Evolutionary conservation across 1,139 yeast species (phyloP).

Genomic region (Protomyces macrosporus): DNA sequence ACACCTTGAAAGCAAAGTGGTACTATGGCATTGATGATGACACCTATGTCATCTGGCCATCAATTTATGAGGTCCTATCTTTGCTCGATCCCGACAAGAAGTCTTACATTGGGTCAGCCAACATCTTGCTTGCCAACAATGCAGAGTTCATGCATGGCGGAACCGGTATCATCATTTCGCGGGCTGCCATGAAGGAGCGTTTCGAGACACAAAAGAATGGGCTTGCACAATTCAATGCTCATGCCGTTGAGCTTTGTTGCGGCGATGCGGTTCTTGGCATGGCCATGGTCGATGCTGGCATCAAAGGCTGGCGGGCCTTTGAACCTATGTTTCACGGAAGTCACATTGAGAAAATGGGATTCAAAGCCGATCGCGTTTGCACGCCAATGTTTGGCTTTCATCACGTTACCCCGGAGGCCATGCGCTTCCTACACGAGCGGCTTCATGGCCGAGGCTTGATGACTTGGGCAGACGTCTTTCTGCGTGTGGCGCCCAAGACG

Average conservation of each 20-base stretch:
- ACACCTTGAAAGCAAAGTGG: constrained; percentile 38
- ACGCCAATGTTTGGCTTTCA: constrained; percentile 10
- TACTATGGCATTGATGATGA: constrained; percentile 42
- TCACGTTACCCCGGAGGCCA: constrained; percentile 6
- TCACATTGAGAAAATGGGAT: not conserved
- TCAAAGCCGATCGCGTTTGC: constrained; percentile 1
- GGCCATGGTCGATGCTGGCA: constrained; percentile 32
- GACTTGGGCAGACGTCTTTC: not conserved
- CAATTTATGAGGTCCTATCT: constrained; percentile 35
- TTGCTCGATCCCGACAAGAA: constrained; percentile 34
- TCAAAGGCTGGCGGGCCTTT: constrained; percentile 5
- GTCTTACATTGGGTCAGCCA: constrained; percentile 36
- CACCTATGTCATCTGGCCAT: constrained; percentile 38
- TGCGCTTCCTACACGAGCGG: not conserved
- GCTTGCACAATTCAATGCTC: constrained; percentile 33
- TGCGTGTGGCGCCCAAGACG: not conserved
- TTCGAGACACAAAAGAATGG: constrained; percentile 33
- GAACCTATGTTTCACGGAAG: constrained; percentile 8
- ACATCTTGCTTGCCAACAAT: not conserved
- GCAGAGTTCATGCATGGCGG: constrained; percentile 42
- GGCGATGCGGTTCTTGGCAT: constrained; percentile 41
- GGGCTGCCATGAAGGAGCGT: constrained; percentile 36
- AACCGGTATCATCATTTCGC: constrained; percentile 40
- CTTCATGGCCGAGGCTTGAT: not conserved
- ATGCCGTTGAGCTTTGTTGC: constrained; percentile 36